Evolutionary conservation across 2,329 filamentous ascomycete genomes (phyloP).

Genomic region (Amylocarpus encephaloides): DNA sequence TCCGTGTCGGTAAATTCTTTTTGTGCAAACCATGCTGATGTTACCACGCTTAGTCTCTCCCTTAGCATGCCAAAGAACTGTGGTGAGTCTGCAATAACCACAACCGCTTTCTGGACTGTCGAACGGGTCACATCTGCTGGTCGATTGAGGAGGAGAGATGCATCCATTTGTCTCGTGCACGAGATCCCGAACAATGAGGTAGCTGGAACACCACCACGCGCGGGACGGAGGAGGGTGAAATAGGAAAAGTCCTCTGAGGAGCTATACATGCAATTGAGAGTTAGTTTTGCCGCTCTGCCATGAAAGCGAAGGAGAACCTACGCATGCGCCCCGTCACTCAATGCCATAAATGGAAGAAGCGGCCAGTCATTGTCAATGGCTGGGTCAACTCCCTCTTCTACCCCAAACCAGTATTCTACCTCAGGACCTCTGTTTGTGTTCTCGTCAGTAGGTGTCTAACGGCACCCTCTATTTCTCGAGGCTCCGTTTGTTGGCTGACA

Average conservation of each 20-base stretch:
- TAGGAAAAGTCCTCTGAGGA: constrained; percentile 96
- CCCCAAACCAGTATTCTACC: constrained; percentile 86
- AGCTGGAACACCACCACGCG: constrained; percentile 46
- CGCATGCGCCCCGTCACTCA: constrained; percentile 93
- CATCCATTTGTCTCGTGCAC: constrained; percentile 86
- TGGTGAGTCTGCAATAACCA: constrained; percentile 87
- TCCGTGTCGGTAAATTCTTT: constrained; percentile 86
- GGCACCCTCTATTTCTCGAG: neutral
- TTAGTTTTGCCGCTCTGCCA: neutral
- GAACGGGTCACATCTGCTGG: constrained; percentile 90
- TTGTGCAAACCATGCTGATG: constrained; percentile 94
- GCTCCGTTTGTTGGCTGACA: constrained; percentile 6
- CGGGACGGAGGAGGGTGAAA: constrained; percentile 77
- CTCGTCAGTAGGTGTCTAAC: constrained; percentile 10
- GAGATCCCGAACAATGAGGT: constrained; percentile 93
- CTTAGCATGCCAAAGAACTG: constrained; percentile 86
- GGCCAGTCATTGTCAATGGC: constrained; percentile 83
- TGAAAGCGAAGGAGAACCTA: constrained; percentile 39
- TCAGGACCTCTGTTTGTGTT: constrained; percentile 62
- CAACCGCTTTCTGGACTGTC: constrained; percentile 95
- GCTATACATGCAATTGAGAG: constrained; percentile 37
- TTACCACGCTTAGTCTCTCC: constrained; percentile 84
- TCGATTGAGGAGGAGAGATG: constrained; percentile 67
- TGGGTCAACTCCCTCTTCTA: constrained; percentile 67
- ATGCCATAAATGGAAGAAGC: constrained; percentile 89